These are phyloP conservation scores for Chalciporus sphaerocephalus DNA, from an alignment of 768 basidiomycete species.

Conservation along the genomic window DNA sequence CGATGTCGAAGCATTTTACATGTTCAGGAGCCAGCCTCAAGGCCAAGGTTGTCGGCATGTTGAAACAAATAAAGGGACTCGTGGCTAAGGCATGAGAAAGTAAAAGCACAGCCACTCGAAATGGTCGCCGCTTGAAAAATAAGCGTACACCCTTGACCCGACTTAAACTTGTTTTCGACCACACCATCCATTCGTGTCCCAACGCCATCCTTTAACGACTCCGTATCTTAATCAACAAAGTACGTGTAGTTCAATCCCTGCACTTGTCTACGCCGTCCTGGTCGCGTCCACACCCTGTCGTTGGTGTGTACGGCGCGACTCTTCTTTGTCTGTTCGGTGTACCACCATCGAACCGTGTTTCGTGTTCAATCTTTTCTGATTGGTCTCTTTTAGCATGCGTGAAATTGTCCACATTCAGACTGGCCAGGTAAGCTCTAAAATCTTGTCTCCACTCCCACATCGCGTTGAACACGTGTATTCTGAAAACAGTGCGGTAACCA, in stretches of 20 bases:
- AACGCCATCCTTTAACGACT: constrained; percentile 32
- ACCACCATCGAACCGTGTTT: constrained; percentile 14
- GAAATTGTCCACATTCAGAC: constrained; percentile 99
- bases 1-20: constrained; percentile 7
- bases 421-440: constrained; percentile 69
- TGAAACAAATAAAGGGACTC: constrained; percentile 9
- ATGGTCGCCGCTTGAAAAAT: constrained; percentile 35
- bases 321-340: constrained; percentile 18
- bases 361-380: constrained; percentile 22
- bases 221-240: constrained; percentile 20
- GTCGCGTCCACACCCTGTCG: constrained; percentile 23
- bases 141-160: constrained; percentile 38
- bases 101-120: constrained; percentile 23
- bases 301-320: constrained; percentile 26
- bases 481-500: constrained; percentile 90
- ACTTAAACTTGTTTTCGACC: constrained; percentile 32
- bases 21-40: constrained; percentile 6
- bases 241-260: constrained; percentile 26
- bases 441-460: constrained; percentile 2
- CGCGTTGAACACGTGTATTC: constrained; percentile 28
- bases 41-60: constrained; percentile 1
- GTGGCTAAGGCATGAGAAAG: constrained; percentile 17
- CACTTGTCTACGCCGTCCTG: constrained; percentile 4
- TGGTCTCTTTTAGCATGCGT: constrained; percentile 68
- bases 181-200: constrained; percentile 32